Evolutionary conservation across 768 basidiomycete genomes (phyloP).

Genomic region (Pleurotus djamor): DNA sequence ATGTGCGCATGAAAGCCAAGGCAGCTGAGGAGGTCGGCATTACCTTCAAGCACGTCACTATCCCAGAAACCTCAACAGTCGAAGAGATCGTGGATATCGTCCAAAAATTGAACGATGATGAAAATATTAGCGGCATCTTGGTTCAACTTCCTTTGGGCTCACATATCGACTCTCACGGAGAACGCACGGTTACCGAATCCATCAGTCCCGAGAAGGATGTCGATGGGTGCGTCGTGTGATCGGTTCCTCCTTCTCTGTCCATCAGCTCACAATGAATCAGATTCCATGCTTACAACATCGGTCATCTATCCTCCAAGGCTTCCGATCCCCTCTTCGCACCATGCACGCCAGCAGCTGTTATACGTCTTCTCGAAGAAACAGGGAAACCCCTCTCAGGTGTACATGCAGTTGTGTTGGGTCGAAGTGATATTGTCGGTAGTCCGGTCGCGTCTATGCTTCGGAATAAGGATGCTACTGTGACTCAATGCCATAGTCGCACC

Average conservation of each 20-base stretch:
- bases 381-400: conserved; percentile 74
- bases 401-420: conserved; percentile 89
- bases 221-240: conserved; percentile 67
- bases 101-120: conserved; percentile 80
- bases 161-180: conserved; percentile 78
- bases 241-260: not conserved
- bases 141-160: conserved; percentile 94
- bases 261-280: conserved; percentile 33
- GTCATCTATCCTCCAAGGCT: conserved; percentile 88
- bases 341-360: conserved; percentile 93
- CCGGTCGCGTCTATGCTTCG: conserved; percentile 91
- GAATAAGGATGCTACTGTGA: conserved; percentile 92
- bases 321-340: conserved; percentile 88
- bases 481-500: conserved; percentile 94
- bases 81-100: conserved; percentile 79
- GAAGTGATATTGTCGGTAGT: conserved; percentile 97
- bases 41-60: conserved; percentile 73
- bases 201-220: conserved; percentile 95
- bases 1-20: conserved; percentile 97
- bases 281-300: conserved; percentile 98
- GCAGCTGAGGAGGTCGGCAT: conserved; percentile 95
- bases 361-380: conserved; percentile 88
- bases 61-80: conserved; percentile 68
- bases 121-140: conserved; percentile 81
- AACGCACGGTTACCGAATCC: conserved; percentile 91